These are phyloP conservation scores for Microsporum canis DNA, from an alignment of 2,329 filamentous ascomycete species.

Conservation along the genomic window DNA sequence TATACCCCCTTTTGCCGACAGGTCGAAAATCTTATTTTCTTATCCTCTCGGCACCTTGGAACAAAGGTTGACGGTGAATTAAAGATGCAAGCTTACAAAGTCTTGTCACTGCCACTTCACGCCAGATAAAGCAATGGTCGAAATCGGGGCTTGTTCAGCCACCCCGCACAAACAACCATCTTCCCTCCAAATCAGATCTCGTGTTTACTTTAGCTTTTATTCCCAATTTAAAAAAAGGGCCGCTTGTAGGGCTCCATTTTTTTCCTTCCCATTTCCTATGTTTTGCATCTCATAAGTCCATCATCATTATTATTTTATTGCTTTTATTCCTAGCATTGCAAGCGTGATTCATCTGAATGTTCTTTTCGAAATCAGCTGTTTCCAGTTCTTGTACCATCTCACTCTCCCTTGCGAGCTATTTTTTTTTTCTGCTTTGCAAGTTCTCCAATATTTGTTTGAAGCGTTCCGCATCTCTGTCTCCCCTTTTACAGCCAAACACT, in stretches of 20 bases:
- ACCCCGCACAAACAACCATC: background rate
- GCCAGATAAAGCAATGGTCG: background rate
- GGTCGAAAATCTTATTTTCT: background rate
- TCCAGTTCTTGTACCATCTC: slow-evolving; percentile 4
- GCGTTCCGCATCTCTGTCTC: slow-evolving; percentile 1
- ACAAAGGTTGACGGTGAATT: background rate
- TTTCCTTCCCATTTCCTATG: slow-evolving; percentile 21
- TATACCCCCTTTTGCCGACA: background rate
- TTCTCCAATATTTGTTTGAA: slow-evolving; percentile 10
- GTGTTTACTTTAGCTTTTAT: background rate
- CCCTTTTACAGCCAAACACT: background rate
- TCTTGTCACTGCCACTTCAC: background rate
- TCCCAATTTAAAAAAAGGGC: background rate
- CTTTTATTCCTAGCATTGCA: slow-evolving; percentile 35
- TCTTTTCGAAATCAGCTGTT: slow-evolving; percentile 10
- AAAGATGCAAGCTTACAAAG: background rate
- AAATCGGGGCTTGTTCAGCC: background rate
- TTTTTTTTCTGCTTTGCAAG: slow-evolving; percentile 18
- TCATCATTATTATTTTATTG: slow-evolving; percentile 5
- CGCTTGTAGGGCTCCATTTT: background rate
- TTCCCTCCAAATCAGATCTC: background rate
- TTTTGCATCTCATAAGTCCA: slow-evolving; percentile 14
- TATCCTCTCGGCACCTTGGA: slow-evolving; percentile 5
- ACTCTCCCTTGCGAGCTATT: slow-evolving; percentile 17
- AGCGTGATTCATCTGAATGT: slow-evolving; percentile 31